These are phyloP conservation scores for Ogataea henricii DNA, from an alignment of 805 yeast species.

Conservation along the genomic window DNA sequence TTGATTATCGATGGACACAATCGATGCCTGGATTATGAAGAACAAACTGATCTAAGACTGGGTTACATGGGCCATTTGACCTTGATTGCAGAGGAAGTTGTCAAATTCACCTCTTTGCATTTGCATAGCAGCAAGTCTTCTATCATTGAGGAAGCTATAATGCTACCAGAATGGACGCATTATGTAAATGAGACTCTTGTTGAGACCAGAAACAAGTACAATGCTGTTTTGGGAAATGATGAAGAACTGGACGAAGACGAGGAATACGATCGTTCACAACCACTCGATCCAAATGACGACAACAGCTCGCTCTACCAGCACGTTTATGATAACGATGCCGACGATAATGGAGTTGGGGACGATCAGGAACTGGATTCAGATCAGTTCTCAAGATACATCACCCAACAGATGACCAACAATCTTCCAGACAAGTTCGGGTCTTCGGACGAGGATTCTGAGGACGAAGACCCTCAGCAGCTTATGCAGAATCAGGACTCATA, in stretches of 20 bases:
- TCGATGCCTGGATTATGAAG: constrained; percentile 60
- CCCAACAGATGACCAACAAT: constrained; percentile 67
- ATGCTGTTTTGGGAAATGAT: constrained; percentile 77
- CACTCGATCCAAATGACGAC: constrained; percentile 27
- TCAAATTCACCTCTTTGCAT: constrained; percentile 57
- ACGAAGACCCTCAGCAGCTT: constrained; percentile 40
- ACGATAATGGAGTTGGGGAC: constrained; percentile 29
- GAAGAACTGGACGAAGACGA: constrained; percentile 38
- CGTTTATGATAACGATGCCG: constrained; percentile 17
- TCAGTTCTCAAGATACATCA: constrained; percentile 72
- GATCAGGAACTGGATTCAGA: constrained; percentile 39
- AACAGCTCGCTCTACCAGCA: constrained; percentile 23
- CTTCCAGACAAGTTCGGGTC: constrained; percentile 50
- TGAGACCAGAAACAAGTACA: constrained; percentile 91
- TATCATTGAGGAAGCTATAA: constrained; percentile 49
- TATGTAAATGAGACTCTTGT: constrained; percentile 82
- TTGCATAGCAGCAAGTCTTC: constrained; percentile 52
- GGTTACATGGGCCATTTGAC: constrained; percentile 99
- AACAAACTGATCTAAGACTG: constrained; percentile 60
- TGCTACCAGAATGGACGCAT: constrained; percentile 69
- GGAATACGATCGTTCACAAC: constrained; percentile 32
- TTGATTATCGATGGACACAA: constrained; percentile 61
- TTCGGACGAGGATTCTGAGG: constrained; percentile 60
- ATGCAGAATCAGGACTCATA: constrained; percentile 12
- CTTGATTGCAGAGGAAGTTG: constrained; percentile 92